phyloP scores from a whole-genome alignment of 306 rosid species.

The Echinosophora koreensis region DNA sequence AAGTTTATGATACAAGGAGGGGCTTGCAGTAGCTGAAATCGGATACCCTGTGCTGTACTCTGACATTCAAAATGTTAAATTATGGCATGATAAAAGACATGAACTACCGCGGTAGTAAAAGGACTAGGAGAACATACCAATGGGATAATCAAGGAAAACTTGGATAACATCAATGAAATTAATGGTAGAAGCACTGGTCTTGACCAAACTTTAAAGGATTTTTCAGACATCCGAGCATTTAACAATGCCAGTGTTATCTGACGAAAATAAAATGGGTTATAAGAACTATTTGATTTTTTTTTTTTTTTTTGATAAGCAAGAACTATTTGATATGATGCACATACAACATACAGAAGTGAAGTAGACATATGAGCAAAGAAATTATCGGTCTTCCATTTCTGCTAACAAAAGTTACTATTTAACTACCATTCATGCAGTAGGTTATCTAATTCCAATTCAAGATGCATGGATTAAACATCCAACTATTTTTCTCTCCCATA shows the following conservation, averaged over 20 bases:
- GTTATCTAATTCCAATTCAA: conserved; percentile 23
- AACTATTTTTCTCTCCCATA: neutral
- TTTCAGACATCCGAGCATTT: conserved; percentile 88
- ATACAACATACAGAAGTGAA: conserved; percentile 25
- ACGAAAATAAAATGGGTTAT: conserved; percentile 27
- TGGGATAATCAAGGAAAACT: conserved; percentile 87
- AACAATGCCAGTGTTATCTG: conserved; percentile 81
- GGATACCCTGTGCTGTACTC: conserved; percentile 86
- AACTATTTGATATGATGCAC: conserved; percentile 27
- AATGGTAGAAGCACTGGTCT: conserved; percentile 73
- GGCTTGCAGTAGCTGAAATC: conserved; percentile 86
- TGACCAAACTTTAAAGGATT: conserved; percentile 80
- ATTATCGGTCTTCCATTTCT: conserved; percentile 3
- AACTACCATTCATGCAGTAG: conserved; percentile 7
- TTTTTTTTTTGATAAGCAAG: too few species aligned
- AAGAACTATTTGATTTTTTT: conserved; percentile 33
- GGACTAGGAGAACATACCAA: conserved; percentile 64
- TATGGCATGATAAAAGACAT: conserved; percentile 35
- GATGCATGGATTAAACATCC: conserved; percentile 8
- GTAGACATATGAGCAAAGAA: conserved; percentile 10
- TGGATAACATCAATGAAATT: conserved; percentile 85
- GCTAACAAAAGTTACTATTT: neutral
- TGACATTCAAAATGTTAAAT: conserved; percentile 55
- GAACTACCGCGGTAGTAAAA: conserved; percentile 17
- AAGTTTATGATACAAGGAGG: conserved; percentile 75